phyloP scores from a whole-genome alignment of 73 alveolate species.

The Tetrahymena thermophila region DNA sequence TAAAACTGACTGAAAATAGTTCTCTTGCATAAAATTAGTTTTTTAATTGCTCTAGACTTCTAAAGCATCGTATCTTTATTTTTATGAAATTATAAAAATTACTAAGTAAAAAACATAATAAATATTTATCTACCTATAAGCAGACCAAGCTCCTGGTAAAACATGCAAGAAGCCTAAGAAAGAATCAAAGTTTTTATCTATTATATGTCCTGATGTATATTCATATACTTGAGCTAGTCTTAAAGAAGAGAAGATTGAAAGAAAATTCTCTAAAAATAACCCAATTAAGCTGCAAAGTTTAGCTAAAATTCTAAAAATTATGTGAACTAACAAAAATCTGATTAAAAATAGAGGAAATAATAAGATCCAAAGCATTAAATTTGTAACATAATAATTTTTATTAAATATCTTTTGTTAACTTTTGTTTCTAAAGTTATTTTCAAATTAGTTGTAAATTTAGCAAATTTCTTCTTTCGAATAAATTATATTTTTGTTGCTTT shows the following conservation, averaged over 20 bases:
- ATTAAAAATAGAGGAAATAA: background rate
- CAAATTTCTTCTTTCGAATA: background rate
- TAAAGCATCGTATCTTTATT: conserved; percentile 23
- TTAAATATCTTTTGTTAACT: background rate
- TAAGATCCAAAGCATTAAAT: background rate
- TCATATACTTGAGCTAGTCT: conserved; percentile 19
- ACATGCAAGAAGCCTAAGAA: conserved; percentile 50
- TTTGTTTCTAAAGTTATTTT: background rate
- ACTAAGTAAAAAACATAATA: background rate
- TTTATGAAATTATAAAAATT: background rate
- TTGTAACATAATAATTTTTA: background rate
- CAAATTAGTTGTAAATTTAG: background rate
- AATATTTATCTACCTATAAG: conserved; percentile 18
- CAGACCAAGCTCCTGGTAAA: conserved; percentile 56
- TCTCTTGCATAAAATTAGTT: background rate
- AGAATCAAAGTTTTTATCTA: conserved; percentile 52
- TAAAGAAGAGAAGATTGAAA: background rate
- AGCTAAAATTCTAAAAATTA: background rate
- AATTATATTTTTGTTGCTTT: background rate
- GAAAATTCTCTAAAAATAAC: background rate
- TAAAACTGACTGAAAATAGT: conserved; percentile 20
- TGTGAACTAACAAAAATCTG: background rate
- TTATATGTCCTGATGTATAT: conserved; percentile 39
- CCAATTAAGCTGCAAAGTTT: background rate
- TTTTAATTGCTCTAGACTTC: background rate